These are phyloP conservation scores for Podospora bellae-mahoneyi DNA, from an alignment of 495 filamentous ascomycete genomes.

Conservation along the genomic window DNA sequence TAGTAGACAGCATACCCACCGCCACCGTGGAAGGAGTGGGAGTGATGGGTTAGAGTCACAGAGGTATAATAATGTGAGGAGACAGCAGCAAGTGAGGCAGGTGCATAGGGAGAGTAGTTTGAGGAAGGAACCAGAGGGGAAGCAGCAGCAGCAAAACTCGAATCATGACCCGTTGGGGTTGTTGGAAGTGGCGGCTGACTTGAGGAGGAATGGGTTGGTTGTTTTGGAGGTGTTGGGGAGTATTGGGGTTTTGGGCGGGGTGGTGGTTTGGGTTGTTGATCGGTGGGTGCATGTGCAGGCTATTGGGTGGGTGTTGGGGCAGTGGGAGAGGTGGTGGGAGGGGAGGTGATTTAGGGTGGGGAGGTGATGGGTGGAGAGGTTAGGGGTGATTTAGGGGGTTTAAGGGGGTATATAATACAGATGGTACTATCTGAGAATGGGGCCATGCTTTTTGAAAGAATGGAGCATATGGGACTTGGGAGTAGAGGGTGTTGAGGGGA, in stretches of 20 bases:
- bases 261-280: constrained; percentile 59
- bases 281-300: constrained; percentile 28
- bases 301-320: constrained; percentile 25
- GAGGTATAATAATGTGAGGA: background rate
- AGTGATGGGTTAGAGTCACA: constrained; percentile 10
- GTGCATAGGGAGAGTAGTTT: background rate
- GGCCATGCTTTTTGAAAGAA: too few relatives aligned
- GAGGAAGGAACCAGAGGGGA: constrained; percentile 21
- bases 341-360: background rate
- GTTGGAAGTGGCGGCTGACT: constrained; percentile 63
- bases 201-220: constrained; percentile 62
- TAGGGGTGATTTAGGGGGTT: background rate
- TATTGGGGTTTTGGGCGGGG: constrained; percentile 68
- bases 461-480: too few relatives aligned
- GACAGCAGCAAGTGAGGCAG: background rate
- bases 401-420: background rate
- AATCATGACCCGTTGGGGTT: constrained; percentile 73
- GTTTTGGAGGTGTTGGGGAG: constrained; percentile 76
- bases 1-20: constrained; percentile 10
- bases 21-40: constrained; percentile 10
- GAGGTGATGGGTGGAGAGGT: too few relatives aligned
- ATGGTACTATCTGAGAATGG: too few relatives aligned
- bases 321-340: constrained; percentile 34
- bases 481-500: too few relatives aligned
- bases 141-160: constrained; percentile 38